Conservation (phyloP, 2,329 filamentous ascomycete species). For the Neodidymelliopsis sp. region DNA sequence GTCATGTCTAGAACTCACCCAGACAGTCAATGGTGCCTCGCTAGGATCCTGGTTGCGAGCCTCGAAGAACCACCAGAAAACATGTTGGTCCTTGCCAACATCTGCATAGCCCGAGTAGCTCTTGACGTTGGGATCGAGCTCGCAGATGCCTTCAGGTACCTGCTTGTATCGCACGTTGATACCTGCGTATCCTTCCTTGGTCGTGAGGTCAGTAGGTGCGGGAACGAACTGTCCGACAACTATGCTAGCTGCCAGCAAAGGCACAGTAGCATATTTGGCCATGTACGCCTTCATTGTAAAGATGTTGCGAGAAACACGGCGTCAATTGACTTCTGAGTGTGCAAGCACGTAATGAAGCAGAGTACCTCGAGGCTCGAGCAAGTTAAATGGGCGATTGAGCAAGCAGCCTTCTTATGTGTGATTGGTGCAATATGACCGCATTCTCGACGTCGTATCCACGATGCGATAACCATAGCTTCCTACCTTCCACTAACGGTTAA, state of each 20-base stretch:
- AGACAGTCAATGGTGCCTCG: constrained; percentile 65
- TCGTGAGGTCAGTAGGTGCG: constrained; percentile 54
- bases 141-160: constrained; percentile 62
- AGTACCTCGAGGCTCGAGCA: not conserved
- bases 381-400: not conserved
- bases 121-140: constrained; percentile 63
- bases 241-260: constrained; percentile 30
- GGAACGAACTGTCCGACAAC: constrained; percentile 54
- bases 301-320: not conserved
- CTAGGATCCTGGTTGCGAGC: constrained; percentile 58
- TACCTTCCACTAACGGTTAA: constrained; percentile 28
- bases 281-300: constrained; percentile 17
- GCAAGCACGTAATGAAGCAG: too few species aligned
- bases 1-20: constrained; percentile 38
- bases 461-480: constrained; percentile 11
- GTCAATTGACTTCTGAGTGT: not conserved
- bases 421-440: not conserved
- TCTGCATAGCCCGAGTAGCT: constrained; percentile 65
- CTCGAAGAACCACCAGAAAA: constrained; percentile 66
- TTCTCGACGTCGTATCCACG: constrained; percentile 4
- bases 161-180: constrained; percentile 66
- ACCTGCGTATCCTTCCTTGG: constrained; percentile 54
- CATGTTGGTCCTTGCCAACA: constrained; percentile 59
- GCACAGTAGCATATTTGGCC: constrained; percentile 17
- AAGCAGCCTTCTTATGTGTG: constrained; percentile 1